phyloP scores from a whole-genome alignment of 805 yeast species.

The Dipodascus albidus region DNA sequence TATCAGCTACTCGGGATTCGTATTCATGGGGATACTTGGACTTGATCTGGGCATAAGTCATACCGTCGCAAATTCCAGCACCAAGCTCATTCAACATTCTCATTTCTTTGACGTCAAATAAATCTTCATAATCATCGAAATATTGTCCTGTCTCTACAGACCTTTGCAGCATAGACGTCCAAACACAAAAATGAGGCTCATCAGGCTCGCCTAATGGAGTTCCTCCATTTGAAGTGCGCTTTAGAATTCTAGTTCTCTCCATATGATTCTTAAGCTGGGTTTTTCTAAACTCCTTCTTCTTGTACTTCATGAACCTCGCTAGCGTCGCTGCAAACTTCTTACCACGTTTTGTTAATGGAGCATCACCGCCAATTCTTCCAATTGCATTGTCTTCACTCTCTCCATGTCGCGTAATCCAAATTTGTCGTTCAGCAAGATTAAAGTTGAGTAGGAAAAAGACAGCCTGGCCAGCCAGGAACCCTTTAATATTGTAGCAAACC shows the following conservation, averaged over 20 bases:
- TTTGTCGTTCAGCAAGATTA: constrained; percentile 79
- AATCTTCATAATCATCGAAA: constrained; percentile 49
- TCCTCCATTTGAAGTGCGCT: constrained; percentile 22
- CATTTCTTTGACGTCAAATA: constrained; percentile 74
- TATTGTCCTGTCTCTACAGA: constrained; percentile 66
- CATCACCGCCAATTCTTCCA: constrained; percentile 90
- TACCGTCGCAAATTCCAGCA: constrained; percentile 85
- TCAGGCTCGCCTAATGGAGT: constrained; percentile 32
- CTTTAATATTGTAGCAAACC: constrained; percentile 81
- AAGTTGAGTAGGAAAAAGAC: constrained; percentile 82
- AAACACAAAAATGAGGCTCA: constrained; percentile 75
- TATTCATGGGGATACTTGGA: constrained; percentile 65
- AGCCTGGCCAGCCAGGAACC: constrained; percentile 84
- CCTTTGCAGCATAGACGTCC: constrained; percentile 82
- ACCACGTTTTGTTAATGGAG: constrained; percentile 72
- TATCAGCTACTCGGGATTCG: constrained; percentile 60
- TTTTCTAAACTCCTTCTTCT: constrained; percentile 56
- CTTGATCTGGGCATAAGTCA: constrained; percentile 85
- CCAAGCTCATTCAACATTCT: constrained; percentile 89
- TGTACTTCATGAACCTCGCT: constrained; percentile 59
- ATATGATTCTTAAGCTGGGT: constrained; percentile 46
- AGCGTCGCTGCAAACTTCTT: constrained; percentile 59
- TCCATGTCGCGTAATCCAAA: constrained; percentile 93
- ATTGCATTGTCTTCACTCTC: constrained; percentile 75
- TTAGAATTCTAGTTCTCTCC: constrained; percentile 32